Conservation (phyloP, 2,329 filamentous ascomycete species). For the Pseudocercospora ulei region DNA sequence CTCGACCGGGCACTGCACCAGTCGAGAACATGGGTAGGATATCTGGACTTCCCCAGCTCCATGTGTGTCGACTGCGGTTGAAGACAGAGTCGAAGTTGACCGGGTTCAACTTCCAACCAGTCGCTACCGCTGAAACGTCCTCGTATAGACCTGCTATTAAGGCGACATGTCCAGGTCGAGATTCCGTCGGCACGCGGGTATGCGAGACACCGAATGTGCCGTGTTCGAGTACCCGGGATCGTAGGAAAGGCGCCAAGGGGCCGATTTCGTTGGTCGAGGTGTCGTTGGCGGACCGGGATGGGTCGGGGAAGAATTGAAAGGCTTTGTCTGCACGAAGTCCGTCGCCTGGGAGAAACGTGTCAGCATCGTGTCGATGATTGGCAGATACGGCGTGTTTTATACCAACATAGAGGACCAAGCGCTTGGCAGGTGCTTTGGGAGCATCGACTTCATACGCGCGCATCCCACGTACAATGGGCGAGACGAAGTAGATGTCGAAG, state of each 20-base stretch:
- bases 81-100: slow-evolving; percentile 99
- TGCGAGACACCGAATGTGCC: slow-evolving; percentile 97
- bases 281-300: slow-evolving; percentile 52
- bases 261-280: slow-evolving; percentile 57
- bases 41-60: slow-evolving; percentile 98
- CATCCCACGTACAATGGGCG: slow-evolving; percentile 95
- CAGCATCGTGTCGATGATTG: slow-evolving; percentile 7
- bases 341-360: slow-evolving; percentile 50
- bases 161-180: slow-evolving; percentile 88
- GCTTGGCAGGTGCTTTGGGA: slow-evolving; percentile 66
- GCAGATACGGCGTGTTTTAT: slow-evolving; percentile 9
- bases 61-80: slow-evolving; percentile 91
- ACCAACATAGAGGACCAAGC: slow-evolving; percentile 90
- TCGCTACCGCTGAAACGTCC: slow-evolving; percentile 93
- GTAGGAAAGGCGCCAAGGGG: slow-evolving; percentile 80
- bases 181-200: slow-evolving; percentile 93
- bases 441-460: slow-evolving; percentile 63
- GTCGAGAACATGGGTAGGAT: slow-evolving; percentile 95
- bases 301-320: slow-evolving; percentile 85
- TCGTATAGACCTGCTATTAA: slow-evolving; percentile 95
- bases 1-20: slow-evolving; percentile 75
- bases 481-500: slow-evolving; percentile 98
- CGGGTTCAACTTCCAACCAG: slow-evolving; percentile 96
- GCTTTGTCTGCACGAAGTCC: slow-evolving; percentile 95
- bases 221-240: slow-evolving; percentile 75